Evolutionary conservation across 2,329 filamentous ascomycete genomes (phyloP).

Genomic region (Arthrobotrys entomopaga): DNA sequence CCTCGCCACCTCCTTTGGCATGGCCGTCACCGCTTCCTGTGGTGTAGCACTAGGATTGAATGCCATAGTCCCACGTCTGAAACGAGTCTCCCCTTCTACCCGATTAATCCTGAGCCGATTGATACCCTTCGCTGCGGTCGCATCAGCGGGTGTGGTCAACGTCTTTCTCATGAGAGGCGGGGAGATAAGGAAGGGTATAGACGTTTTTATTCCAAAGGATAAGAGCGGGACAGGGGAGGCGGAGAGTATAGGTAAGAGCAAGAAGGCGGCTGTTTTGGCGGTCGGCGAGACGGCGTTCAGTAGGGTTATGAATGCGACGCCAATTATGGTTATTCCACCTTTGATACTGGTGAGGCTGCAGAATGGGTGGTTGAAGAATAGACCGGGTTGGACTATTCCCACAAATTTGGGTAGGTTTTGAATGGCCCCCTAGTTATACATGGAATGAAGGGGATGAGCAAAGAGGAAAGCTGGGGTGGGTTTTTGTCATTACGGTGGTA

Average conservation of each 20-base stretch:
- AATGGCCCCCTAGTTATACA: background rate
- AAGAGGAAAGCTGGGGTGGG: no score
- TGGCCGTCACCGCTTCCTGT: slow-evolving; percentile 92
- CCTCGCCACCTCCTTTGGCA: slow-evolving; percentile 86
- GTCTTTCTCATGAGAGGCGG: slow-evolving; percentile 98
- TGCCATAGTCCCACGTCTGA: slow-evolving; percentile 84
- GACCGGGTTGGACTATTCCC: slow-evolving; percentile 80
- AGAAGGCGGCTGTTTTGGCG: slow-evolving; percentile 85
- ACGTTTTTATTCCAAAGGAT: slow-evolving; percentile 76
- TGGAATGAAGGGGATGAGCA: background rate
- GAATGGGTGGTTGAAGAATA: slow-evolving; percentile 80
- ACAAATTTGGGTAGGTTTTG: slow-evolving; percentile 77
- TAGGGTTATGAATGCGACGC: slow-evolving; percentile 90
- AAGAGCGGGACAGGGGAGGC: slow-evolving; percentile 73
- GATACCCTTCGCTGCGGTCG: slow-evolving; percentile 95
- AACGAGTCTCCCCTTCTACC: slow-evolving; percentile 77
- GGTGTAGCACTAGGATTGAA: slow-evolving; percentile 93
- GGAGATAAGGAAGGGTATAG: slow-evolving; percentile 91
- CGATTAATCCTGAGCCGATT: slow-evolving; percentile 82
- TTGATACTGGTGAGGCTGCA: slow-evolving; percentile 86
- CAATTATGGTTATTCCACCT: slow-evolving; percentile 96
- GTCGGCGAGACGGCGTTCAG: slow-evolving; percentile 93
- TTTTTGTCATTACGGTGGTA: background rate
- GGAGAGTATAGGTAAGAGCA: slow-evolving; percentile 80
- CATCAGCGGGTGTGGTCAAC: slow-evolving; percentile 88